These are phyloP conservation scores for Trichoderma asperelloides DNA, from an alignment of 495 filamentous ascomycete genomes.

Conservation along the genomic window DNA sequence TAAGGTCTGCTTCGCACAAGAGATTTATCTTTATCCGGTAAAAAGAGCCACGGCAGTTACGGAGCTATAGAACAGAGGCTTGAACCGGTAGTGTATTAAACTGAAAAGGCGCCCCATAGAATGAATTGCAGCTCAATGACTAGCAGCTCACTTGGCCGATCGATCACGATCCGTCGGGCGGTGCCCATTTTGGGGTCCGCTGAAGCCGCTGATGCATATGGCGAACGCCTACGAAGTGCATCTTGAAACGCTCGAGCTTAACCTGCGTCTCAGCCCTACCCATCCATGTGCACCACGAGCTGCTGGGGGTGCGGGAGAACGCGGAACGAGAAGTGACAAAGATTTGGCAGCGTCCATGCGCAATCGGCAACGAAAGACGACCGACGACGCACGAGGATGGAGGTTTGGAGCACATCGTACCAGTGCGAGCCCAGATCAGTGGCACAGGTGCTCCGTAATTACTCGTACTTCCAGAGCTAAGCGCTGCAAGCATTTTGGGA, in stretches of 20 bases:
- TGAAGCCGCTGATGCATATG: neutral
- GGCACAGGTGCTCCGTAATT: neutral
- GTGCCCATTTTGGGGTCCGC: neutral
- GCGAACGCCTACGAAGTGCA: neutral
- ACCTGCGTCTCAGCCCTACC: neutral
- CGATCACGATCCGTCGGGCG: neutral
- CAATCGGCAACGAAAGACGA: neutral
- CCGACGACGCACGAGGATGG: constrained; percentile 1
- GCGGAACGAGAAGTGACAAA: neutral
- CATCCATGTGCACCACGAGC: neutral
- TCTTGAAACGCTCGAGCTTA: no score
- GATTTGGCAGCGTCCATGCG: neutral
- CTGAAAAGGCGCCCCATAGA: neutral
- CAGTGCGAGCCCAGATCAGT: neutral
- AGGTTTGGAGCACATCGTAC: neutral
- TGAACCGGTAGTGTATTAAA: neutral
- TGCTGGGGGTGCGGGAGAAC: neutral
- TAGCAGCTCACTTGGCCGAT: no score
- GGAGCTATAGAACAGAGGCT: neutral
- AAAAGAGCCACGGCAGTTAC: neutral
- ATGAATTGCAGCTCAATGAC: neutral
- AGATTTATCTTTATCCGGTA: neutral
- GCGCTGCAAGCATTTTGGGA: no score
- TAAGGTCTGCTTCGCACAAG: neutral
- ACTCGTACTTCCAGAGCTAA: no score